Evolutionary conservation across 208 protist genomes (phyloP), one percentile per base, ranked within the genome.

Genomic region (Trypanosoma melophagium): DNA sequence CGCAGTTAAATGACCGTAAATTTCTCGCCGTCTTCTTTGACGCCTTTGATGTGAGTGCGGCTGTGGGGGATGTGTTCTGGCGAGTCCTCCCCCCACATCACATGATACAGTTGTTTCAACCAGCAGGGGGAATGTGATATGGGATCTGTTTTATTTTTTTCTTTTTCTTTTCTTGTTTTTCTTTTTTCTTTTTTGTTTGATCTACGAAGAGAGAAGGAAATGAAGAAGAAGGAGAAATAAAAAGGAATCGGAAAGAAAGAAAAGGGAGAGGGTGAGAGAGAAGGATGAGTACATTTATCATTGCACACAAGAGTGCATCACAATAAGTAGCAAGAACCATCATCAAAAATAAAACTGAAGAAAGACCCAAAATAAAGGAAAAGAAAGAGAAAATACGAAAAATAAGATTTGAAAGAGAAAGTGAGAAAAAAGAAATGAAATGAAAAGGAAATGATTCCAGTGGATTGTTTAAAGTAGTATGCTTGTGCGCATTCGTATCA

Each of bases 91-190:
- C 79, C 16, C 82, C 82, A 19, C 53, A 53, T 51, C 79, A 84
- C 60, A 75, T 74, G 56, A 66, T 88, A 22, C 68, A 58, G 17
- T 78, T 59, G 45, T 83, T 82, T 71, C 53, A 59, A n/a, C 41
- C 63, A 35, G 73, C 44, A 24, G 25, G 50, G 17, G 7, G 5
- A 35, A 35, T 35, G 28, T 35, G 5, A 35, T 35, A 35, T 35
- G 1, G 28, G n/a, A n/a, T 35, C 5, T 35, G 28, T 35, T 35
- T 35, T 35, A 5, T 5, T 5, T 35, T 35, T 35, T 35, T 35
- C 28, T 35, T 35, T 35, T 1, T 35, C 5, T 35, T 35, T 35
- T 35, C 3, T 35, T 35, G 28, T 35, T 35, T 35, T 35, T 7
- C 5, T 35, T 1, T 35, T 35, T 1, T 35, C 5, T 35, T 1